Evolutionary conservation across 805 yeast species (phyloP).

Genomic region (Barnettozyma sucrosica): DNA sequence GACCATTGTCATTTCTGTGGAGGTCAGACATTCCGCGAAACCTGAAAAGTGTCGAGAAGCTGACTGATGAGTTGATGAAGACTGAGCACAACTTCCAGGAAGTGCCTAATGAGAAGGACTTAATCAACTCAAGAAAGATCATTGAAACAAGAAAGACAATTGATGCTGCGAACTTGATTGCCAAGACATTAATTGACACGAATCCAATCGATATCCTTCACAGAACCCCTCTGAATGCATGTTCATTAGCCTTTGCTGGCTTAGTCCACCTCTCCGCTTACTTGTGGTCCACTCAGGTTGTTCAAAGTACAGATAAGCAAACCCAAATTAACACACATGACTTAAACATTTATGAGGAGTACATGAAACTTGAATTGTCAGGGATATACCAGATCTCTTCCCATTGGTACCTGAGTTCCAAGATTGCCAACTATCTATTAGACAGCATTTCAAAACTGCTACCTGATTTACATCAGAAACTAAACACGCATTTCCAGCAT

Average conservation of each 20-base stretch:
- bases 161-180: slow-evolving; percentile 46
- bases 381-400: slow-evolving; percentile 44
- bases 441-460: slow-evolving; percentile 39
- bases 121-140: slow-evolving; percentile 39
- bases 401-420: slow-evolving; percentile 47
- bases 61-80: slow-evolving; percentile 24
- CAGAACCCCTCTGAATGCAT: slow-evolving; percentile 47
- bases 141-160: slow-evolving; percentile 50
- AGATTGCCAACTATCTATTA: slow-evolving; percentile 40
- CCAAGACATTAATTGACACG: slow-evolving; percentile 41
- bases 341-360: slow-evolving; percentile 40
- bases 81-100: slow-evolving; percentile 28
- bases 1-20: slow-evolving; percentile 50
- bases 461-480: slow-evolving; percentile 35
- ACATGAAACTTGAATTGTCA: slow-evolving; percentile 42
- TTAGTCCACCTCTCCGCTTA: slow-evolving; percentile 48
- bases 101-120: slow-evolving; percentile 26
- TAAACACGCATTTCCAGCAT: slow-evolving; percentile 29
- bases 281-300: slow-evolving; percentile 43
- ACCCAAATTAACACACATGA: slow-evolving; percentile 28
- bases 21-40: slow-evolving; percentile 40
- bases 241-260: slow-evolving; percentile 48
- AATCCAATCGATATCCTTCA: slow-evolving; percentile 37
- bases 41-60: slow-evolving; percentile 30
- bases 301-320: slow-evolving; percentile 15